phyloP scores from a whole-genome alignment of 2,329 filamentous ascomycete species.

The Colletotrichum graminicola region DNA sequence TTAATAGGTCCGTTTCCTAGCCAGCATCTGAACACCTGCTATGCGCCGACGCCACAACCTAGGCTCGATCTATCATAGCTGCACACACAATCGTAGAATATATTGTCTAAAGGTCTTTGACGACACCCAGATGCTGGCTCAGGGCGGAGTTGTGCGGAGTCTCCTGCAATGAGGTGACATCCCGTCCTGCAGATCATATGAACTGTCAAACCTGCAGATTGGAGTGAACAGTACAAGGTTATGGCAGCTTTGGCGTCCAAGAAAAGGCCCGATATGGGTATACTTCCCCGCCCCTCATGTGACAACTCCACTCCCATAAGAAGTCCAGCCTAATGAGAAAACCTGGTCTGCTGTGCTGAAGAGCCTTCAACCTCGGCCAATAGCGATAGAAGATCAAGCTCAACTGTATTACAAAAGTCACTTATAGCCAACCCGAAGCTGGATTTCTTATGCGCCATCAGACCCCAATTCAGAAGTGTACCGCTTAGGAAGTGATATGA shows the following conservation, averaged over 20 bases:
- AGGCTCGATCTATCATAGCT: not conserved
- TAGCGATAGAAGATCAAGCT: not conserved
- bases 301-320: not conserved
- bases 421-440: too few species aligned
- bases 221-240: too few species aligned
- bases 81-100: not conserved
- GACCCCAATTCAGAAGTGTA: too few species aligned
- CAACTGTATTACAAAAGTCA: not conserved
- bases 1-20: conserved; percentile 23
- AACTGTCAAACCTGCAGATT: conserved; percentile 2
- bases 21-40: not conserved
- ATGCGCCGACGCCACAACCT: not conserved
- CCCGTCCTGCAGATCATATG: conserved; percentile 28
- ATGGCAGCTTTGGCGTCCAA: conserved; percentile 1
- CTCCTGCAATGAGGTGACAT: conserved; percentile 4
- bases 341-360: not conserved
- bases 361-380: conserved; percentile 11
- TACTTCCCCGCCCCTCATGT: too few species aligned
- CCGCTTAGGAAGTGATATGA: too few species aligned
- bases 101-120: not conserved
- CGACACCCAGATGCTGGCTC: not conserved
- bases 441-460: too few species aligned
- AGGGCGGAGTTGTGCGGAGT: conserved; percentile 39
- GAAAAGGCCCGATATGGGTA: conserved; percentile 25
- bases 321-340: not conserved